Evolutionary conservation across 2,329 filamentous ascomycete species (phyloP), one percentile per base, ranked within the genome.

Genomic region (Trichoderma brevicompactum): DNA sequence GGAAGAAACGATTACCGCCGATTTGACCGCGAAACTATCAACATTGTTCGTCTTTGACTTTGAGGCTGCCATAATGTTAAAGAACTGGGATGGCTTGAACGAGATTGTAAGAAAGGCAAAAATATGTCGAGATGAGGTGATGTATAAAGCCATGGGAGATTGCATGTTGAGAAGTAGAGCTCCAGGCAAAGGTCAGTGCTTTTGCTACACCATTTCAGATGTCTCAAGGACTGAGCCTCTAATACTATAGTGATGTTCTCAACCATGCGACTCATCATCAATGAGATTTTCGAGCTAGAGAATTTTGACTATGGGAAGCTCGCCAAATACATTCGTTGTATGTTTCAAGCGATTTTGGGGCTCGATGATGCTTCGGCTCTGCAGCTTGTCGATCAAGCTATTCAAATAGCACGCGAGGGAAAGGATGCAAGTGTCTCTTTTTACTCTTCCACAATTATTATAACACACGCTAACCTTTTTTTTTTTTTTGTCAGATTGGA

Each of bases 31-130:
- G 2, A 94, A 92, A 71, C 79, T 90, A 41, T 82, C 88, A 6
- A 84, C 87, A 2, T 77, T 96, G 17, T 79, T 92, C 7, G 86
- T 90, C 0, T 91, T 94, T 69, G 90, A 95, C 69, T 91, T 96
- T 67, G 93, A 97, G 78, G 89, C 87, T 2, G 87, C 89, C 0
- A 78, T 91, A 44, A 82, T 81, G 38, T 79, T 95, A 5, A 84
- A 87, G 66, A 81, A 84, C 19, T 95, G 89, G 89, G 84, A 90
- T 49, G 82, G 85, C 43, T 78, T 96, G 1, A 79, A 82, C 5
- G 75, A 79, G 15, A 85, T 92, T 7, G 83, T 95, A 23, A 72
- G 82, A 62, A 82, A 80, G 60, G 81, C 83, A 1, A 77, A 76
- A 6, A 60, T 71, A 0, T 86, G 81, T 64, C 74, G 76, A 17